These are phyloP conservation scores for Microdochium trichocladiopsis DNA, from an alignment of 2,329 filamentous ascomycete species.

Conservation along the genomic window DNA sequence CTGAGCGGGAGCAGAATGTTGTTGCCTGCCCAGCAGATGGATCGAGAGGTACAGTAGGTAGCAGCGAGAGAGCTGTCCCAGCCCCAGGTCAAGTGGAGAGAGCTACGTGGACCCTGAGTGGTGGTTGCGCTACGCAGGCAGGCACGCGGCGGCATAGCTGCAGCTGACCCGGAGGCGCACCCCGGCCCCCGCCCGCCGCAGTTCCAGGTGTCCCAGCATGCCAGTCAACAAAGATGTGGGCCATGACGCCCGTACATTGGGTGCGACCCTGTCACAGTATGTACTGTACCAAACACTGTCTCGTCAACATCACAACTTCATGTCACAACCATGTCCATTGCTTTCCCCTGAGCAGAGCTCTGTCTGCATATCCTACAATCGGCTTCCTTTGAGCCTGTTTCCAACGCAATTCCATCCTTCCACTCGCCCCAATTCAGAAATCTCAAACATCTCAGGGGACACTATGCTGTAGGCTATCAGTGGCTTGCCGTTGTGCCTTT, in stretches of 20 bases:
- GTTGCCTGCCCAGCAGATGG: neutral
- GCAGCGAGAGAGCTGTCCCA: neutral
- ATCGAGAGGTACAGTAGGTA: neutral
- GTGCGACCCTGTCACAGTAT: neutral
- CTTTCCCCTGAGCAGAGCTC: neutral
- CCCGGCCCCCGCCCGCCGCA: neutral
- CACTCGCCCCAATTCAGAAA: no score
- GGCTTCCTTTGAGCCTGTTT: no score
- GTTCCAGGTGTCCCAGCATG: neutral
- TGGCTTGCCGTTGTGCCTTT: no score
- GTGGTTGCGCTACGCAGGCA: neutral
- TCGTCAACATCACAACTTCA: neutral
- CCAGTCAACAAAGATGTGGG: neutral
- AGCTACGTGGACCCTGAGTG: neutral
- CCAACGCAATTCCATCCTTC: no score
- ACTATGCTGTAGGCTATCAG: no score
- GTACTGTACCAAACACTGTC: neutral
- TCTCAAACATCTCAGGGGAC: no score
- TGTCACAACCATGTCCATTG: neutral
- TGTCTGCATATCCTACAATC: no score
- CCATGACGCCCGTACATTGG: no score
- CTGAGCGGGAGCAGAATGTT: neutral
- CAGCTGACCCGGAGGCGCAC: neutral
- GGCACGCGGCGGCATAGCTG: neutral
- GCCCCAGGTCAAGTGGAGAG: neutral